Base-by-base conservation (phyloP, 495 filamentous ascomycete genomes). In the Penicillium daleae region DNA sequence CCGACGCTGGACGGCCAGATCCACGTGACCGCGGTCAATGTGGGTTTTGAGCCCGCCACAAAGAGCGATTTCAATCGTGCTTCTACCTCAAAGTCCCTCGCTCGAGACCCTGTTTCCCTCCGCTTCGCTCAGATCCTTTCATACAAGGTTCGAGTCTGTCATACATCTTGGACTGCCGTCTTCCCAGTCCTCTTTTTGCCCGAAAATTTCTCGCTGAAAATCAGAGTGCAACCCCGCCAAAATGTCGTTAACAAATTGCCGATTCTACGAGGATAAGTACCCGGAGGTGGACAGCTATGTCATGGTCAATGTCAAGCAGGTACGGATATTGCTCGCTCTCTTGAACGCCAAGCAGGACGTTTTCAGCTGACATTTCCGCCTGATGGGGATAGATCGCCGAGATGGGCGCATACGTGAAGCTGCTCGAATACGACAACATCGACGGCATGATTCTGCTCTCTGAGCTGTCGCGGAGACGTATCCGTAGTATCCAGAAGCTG, bases 321-420 rank as follows among this genome's bases (percentile, higher is more conserved):
- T 94, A 79, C 40, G 85, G 65, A 46, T 31, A 22, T 46, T 7
- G 4, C 8, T 10, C 8, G 10, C 54, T 22, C 24, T 53, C 58
- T 21, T 56, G 21, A 6, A 19, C 1, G 37, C 12, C n/a, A 10
- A 8, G 27, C 62, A 29, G 49, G 9, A n/a, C 15, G 60, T 39
- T 21, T 40, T 31, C 27, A 46, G 27, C 56, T 68, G 15, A 60
- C 55, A 56, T 56, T 48, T 46, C 26, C 22, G 39, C 46, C 35
- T 58, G 61, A 55, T 62, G 49, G 46, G 21, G 62, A 42, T 70
- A 97, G 92, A 99, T 99, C 74, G 95, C 95, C 74, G 95, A 99
- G 76, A 99, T 99, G 95, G 95, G 95, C 67, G 95, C 95, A 67
- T 99, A 99, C 74, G 95, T 99, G 72, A 99, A 99, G 81, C 88